Evolutionary conservation across 2,329 filamentous ascomycete genomes (phyloP), one percentile per base, ranked within the genome.

Genomic region (Geoglossum cookeanum): DNA sequence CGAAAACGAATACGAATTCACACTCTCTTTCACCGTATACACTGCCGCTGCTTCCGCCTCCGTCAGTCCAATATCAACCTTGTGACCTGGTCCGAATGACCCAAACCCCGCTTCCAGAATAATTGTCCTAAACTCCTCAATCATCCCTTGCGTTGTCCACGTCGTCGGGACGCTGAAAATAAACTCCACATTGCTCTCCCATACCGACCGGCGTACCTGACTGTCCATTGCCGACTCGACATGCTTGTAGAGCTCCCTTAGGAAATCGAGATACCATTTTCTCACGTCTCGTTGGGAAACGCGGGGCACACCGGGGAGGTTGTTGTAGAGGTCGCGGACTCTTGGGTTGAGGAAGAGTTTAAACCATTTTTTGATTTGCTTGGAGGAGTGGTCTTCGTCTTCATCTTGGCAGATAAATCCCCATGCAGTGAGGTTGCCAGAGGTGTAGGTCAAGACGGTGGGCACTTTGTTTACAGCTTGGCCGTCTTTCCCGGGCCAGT

Each of bases 81-180:
- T 64, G 60, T 75, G 73, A 0, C 60, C 60, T 0, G 61, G 63
- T 5, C 30, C 30, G 17, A 71, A 72, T 1, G 63, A 57, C 0
- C 75, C 76, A 59, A 78, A 80, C 0, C 77, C 76, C 0, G 75
- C 73, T 15, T 69, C 64, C 13, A 64, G 62, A 2, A 78, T 72
- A 33, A 76, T 71, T 0, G 63, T 62, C 58, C 74, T 74, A 65
- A 78, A 79, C 4, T 64, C 66, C 63, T 78, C 77, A 55, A 79
- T 73, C 1, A 74, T 72, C 6, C 70, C 69, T 58, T 75, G 68
- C 1, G 67, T 73, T 8, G 69, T 70, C 77, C 77, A 80, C 0
- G 77, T 79, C 1, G 77, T 80, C 0, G 78, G 78, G 0, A 78
- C 76, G 51, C 74, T 76, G 65, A 80, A 80, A 7, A 79, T 65